Evolutionary conservation across 371 early-diverging fungal species (phyloP), one percentile per base, ranked within the genome.

Genomic region (Syncephalis fuscata): DNA sequence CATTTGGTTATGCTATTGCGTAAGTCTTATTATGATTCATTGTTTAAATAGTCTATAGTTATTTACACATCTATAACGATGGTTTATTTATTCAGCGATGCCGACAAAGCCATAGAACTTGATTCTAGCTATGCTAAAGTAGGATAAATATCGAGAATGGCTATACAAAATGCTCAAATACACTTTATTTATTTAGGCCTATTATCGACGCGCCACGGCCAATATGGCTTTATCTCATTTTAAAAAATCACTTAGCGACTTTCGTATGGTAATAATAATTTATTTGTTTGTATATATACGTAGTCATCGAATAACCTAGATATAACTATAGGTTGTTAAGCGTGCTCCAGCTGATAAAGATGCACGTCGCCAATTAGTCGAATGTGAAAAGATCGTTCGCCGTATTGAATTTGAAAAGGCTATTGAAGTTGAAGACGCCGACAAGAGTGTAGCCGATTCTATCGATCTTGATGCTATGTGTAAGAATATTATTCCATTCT

Each of bases 381-480:
- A 89, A 58, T 89, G 91, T 56, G 80, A 87, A 54, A 92, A 92
- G 66, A 86, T 91, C 55, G 78, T 80, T 42, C 78, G 80, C 40
- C 63, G 86, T 40, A 70, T 80, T 39, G 80, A 85, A 55, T 93
- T 97, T 65, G 96, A 92, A 65, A 80, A 85, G 62, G 98, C 98
- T 7, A 93, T 97, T 48, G 75, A 74, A 53, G 76, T 74, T 49
- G 67, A 9, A 20, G 24, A 39, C 14, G 27, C 48, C 16, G 63
- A 55, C n/a, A 61, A 58, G 17, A 67, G 64, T 43, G 59, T 72
- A 11, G 69, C 68, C 11, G 71, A 71, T 20, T 55, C 63, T 14
- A 48, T 75, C 19, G 67, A 76, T 42, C 17, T 65, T 8, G 54
- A 61, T 37, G 36, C 68, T 1, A 66, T 76, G 10, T 41, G 76